Evolutionary conservation across 345 rosid genomes (phyloP).

Genomic region (Eucalyptus coolabah): DNA sequence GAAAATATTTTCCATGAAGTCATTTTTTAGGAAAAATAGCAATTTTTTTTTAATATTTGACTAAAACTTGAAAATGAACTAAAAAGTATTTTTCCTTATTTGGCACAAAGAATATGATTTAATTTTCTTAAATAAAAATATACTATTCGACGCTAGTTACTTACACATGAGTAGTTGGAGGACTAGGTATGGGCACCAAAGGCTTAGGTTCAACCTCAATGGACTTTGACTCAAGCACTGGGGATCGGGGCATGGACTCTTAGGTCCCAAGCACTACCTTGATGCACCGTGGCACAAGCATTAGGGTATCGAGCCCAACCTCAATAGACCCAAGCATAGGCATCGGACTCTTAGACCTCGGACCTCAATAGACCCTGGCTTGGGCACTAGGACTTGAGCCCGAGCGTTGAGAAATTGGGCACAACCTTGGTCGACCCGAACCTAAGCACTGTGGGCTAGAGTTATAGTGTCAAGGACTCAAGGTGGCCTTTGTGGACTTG

Average conservation of each 20-base stretch:
- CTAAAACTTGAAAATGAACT: not conserved
- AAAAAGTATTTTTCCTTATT: fast-evolving
- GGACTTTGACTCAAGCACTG: fast-evolving
- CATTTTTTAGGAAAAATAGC: too few species aligned
- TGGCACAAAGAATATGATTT: too few species aligned
- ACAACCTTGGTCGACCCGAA: fast-evolving
- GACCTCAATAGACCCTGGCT: too few species aligned
- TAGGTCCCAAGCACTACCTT: too few species aligned
- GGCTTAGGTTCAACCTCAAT: not conserved
- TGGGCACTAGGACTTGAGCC: fast-evolving
- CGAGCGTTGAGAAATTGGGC: fast-evolving
- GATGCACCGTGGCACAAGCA: fast-evolving
- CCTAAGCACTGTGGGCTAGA: fast-evolving
- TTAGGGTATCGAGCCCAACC: fast-evolving
- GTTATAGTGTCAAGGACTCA: too few species aligned
- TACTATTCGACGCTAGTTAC: fast-evolving
- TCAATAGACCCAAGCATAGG: too few species aligned
- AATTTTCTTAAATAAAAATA: too few species aligned
- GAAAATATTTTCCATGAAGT: not conserved
- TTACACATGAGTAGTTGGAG: not conserved
- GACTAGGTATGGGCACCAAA: not conserved
- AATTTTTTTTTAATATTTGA: too few species aligned
- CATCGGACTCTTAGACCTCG: too few species aligned
- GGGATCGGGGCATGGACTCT: too few species aligned
- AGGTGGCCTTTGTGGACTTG: fast-evolving